A percentile compares a stretch with the other conserved stretches of the same genome.
Evolutionary conservation across 1,139 yeast species (phyloP).

Genomic region (Ogataea hybrid): DNA sequence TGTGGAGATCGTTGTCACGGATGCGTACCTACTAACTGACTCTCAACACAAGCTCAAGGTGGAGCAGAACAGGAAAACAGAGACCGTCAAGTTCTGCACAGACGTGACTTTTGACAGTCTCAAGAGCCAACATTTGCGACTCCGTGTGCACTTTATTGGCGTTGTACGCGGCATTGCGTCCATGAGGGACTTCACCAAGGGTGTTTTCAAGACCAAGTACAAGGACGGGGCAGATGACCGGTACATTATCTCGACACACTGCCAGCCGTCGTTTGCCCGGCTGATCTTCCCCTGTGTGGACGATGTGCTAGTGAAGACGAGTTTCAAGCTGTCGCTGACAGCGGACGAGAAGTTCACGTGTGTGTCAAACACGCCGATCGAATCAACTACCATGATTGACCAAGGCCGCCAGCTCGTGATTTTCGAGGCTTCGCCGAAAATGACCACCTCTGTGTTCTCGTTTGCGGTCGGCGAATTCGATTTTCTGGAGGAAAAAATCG

Average conservation of each 20-base stretch:
- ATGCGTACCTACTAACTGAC: slow-evolving; percentile 27
- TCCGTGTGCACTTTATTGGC: slow-evolving; percentile 45
- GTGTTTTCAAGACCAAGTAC: slow-evolving; percentile 68
- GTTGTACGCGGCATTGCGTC: slow-evolving; percentile 55
- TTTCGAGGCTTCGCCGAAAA: slow-evolving; percentile 55
- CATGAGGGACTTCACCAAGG: slow-evolving; percentile 54
- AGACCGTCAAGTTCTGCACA: slow-evolving; percentile 33
- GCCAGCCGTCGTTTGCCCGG: slow-evolving; percentile 66
- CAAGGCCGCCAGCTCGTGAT: slow-evolving; percentile 34
- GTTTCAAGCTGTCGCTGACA: slow-evolving; percentile 46
- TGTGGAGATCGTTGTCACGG: slow-evolving; percentile 39
- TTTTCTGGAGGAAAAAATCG: slow-evolving; percentile 38
- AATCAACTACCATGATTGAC: slow-evolving; percentile 21
- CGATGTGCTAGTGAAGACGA: slow-evolving; percentile 54
- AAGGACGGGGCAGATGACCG: slow-evolving; percentile 51
- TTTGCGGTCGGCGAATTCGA: slow-evolving; percentile 68
- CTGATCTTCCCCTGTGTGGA: slow-evolving; percentile 65
- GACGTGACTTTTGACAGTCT: slow-evolving; percentile 14
- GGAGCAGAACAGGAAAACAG: slow-evolving; percentile 39
- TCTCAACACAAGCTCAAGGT: slow-evolving; percentile 32
- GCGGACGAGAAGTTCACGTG: slow-evolving; percentile 47
- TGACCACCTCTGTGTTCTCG: slow-evolving; percentile 62
- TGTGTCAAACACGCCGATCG: slow-evolving; percentile 45
- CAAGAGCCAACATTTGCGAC: slow-evolving; percentile 14
- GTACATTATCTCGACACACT: slow-evolving; percentile 61